Conservation (phyloP, 805 yeast genomes). For the Zygoascus bituminiphila region DNA sequence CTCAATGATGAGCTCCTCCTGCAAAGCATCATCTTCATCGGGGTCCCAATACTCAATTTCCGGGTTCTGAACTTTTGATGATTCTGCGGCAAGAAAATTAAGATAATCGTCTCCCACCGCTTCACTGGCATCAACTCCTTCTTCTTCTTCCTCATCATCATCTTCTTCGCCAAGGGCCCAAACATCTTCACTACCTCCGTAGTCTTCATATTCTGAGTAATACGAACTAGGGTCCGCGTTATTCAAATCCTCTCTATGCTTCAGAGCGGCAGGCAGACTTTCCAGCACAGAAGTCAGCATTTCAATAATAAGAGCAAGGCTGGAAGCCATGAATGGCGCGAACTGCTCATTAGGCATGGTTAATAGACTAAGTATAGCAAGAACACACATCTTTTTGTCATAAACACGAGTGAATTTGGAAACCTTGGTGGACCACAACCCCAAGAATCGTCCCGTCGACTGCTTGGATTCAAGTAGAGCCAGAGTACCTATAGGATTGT, state of each 20-base stretch:
- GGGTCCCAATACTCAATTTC: constrained; percentile 26
- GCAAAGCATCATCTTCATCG: constrained; percentile 57
- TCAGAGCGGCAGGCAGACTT: constrained; percentile 64
- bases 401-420: constrained; percentile 58
- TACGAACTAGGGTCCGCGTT: constrained; percentile 32
- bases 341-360: constrained; percentile 27
- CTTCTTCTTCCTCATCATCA: constrained; percentile 23
- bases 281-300: constrained; percentile 45
- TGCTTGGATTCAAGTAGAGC: constrained; percentile 38
- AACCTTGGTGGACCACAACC: constrained; percentile 55
- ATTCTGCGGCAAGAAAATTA: constrained; percentile 40
- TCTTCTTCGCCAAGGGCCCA: constrained; percentile 17
- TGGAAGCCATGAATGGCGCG: constrained; percentile 23
- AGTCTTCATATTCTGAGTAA: constrained; percentile 28
- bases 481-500: constrained; percentile 50
- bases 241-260: constrained; percentile 51
- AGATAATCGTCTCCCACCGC: constrained; percentile 38
- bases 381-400: constrained; percentile 67
- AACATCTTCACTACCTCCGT: constrained; percentile 23
- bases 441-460: constrained; percentile 45
- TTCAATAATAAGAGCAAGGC: constrained; percentile 42
- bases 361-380: constrained; percentile 56
- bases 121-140: constrained; percentile 22
- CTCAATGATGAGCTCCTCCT: constrained; percentile 73
- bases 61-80: constrained; percentile 26